A percentile compares a stretch with the other conserved stretches of the same genome.
phyloP scores from a whole-genome alignment of 257 asterid genomes.

The Primulina huaijiensis region DNA sequence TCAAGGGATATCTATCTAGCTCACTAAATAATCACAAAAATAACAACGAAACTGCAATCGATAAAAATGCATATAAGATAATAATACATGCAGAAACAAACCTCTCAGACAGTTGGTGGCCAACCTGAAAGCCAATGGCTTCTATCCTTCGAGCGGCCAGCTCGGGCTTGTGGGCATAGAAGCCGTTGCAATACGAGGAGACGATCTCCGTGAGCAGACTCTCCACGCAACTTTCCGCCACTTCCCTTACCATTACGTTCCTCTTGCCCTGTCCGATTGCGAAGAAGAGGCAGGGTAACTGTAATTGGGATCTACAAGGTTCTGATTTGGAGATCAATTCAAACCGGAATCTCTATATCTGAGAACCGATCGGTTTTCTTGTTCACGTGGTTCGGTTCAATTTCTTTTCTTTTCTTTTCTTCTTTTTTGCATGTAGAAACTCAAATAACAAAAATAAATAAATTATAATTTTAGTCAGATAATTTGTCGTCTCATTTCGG shows the following conservation, averaged over 20 bases:
- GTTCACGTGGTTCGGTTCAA: not conserved
- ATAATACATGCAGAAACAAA: conserved; percentile 3
- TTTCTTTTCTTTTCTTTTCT: too few relatives aligned
- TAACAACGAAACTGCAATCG: too few relatives aligned
- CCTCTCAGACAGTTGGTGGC: conserved; percentile 93
- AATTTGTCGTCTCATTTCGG: too few relatives aligned
- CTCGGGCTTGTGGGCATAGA: conserved; percentile 86
- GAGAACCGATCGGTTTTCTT: not conserved
- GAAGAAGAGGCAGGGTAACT: not conserved
- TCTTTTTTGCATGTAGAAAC: too few relatives aligned
- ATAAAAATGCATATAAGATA: not conserved
- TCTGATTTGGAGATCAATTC: not conserved
- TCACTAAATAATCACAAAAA: not conserved
- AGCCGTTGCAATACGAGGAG: conserved; percentile 66
- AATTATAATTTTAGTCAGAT: too few relatives aligned
- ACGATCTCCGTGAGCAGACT: conserved; percentile 85
- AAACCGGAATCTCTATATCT: not conserved
- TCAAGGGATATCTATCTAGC: not conserved
- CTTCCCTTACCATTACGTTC: conserved; percentile 62
- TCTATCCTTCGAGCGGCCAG: conserved; percentile 96
- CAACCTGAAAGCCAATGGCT: conserved; percentile 94
- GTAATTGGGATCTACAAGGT: not conserved
- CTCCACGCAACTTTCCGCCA: conserved; percentile 90
- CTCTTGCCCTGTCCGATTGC: too few relatives aligned
- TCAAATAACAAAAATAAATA: too few relatives aligned